phyloP scores from a whole-genome alignment of 805 yeast genomes.

The Kuraishia piskuri region DNA sequence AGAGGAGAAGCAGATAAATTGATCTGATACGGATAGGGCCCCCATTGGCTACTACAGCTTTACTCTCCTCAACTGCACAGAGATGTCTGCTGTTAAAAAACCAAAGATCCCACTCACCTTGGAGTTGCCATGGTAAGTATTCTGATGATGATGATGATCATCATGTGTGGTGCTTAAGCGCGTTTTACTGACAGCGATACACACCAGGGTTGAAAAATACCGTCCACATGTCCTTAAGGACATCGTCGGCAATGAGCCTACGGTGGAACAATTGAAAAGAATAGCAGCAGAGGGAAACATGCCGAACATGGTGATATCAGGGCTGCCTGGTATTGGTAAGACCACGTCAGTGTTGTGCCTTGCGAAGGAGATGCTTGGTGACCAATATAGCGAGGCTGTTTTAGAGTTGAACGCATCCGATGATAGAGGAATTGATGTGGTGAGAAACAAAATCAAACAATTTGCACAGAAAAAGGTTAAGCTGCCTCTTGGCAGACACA shows the following conservation, averaged over 20 bases:
- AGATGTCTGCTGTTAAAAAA: neutral
- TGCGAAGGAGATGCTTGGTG: constrained; percentile 76
- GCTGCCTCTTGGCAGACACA: constrained; percentile 84
- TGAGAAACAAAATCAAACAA: constrained; percentile 85
- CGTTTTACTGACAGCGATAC: constrained; percentile 4
- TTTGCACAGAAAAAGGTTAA: constrained; percentile 92
- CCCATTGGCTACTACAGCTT: neutral
- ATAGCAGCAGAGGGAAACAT: constrained; percentile 91
- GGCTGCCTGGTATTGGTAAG: constrained; percentile 95
- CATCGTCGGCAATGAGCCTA: constrained; percentile 89
- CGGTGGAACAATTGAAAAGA: constrained; percentile 72
- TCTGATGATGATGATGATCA: neutral
- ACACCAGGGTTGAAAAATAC: constrained; percentile 82
- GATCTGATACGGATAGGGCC: neutral
- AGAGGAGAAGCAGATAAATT: neutral
- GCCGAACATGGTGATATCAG: constrained; percentile 95
- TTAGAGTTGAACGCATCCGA: constrained; percentile 93
- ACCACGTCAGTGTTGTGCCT: constrained; percentile 90
- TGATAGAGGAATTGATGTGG: constrained; percentile 96
- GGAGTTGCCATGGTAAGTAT: constrained; percentile 24
- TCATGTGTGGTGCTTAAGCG: neutral
- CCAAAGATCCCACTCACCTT: constrained; percentile 13
- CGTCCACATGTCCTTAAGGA: constrained; percentile 75
- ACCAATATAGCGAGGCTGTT: constrained; percentile 65
- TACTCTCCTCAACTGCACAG: neutral